Conservation (phyloP, 768 basidiomycete species). For the Russula vinacea region DNA sequence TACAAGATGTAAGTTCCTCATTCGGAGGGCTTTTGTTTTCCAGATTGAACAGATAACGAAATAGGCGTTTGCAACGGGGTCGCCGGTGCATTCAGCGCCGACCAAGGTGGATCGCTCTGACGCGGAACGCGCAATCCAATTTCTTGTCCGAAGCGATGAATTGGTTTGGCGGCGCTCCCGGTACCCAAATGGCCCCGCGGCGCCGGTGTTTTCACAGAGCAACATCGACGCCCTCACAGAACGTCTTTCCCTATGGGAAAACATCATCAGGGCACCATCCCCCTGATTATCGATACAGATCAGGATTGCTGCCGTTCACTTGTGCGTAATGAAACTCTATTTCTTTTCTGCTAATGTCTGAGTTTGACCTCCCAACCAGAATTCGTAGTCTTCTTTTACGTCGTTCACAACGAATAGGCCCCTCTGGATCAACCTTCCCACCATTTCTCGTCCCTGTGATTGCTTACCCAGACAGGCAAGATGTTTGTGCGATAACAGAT, state of each 20-base stretch:
- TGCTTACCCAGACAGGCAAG: conserved; percentile 18
- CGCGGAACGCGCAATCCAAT: conserved; percentile 25
- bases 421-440: conserved; percentile 13
- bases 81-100: not conserved
- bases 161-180: conserved; percentile 29
- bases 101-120: conserved; percentile 9
- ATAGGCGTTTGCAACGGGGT: conserved; percentile 15
- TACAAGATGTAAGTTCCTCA: conserved; percentile 15
- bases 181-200: conserved; percentile 21
- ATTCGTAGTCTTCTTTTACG: conserved; percentile 5
- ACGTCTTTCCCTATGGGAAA: conserved; percentile 30
- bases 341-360: not conserved
- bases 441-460: conserved; percentile 8
- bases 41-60: conserved; percentile 3
- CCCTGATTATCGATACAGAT: conserved; percentile 11
- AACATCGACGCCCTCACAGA: conserved; percentile 26
- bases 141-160: conserved; percentile 27
- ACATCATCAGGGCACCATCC: conserved; percentile 25
- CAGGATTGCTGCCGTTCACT: not conserved
- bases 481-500: not conserved
- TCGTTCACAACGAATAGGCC: conserved; percentile 10
- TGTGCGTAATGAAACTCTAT: conserved; percentile 2
- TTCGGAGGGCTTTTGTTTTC: not conserved
- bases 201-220: conserved; percentile 23
- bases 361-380: conserved; percentile 2